These are phyloP conservation scores for Citrus australasica DNA, from an alignment of 345 rosid genomes.

Conservation along the genomic window DNA sequence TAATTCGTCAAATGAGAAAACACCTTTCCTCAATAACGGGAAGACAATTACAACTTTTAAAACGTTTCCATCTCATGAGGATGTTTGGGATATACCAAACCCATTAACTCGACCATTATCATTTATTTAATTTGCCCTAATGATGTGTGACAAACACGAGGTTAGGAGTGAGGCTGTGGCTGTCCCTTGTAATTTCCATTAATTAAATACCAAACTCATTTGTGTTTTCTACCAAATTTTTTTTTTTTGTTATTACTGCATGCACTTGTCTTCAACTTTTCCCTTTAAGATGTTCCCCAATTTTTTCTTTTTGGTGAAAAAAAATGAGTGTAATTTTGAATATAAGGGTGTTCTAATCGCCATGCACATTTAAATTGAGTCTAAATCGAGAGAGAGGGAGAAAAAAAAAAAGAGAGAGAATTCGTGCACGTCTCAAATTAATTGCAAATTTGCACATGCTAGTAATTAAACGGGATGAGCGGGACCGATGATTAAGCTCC, in stretches of 20 bases:
- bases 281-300: background rate
- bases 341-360: too few species aligned
- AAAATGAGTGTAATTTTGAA: too few species aligned
- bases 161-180: background rate
- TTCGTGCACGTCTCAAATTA: constrained; percentile 9
- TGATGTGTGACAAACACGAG: background rate
- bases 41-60: background rate
- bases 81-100: background rate
- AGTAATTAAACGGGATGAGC: background rate
- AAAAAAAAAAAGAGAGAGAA: background rate
- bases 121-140: background rate
- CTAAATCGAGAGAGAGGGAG: too few species aligned
- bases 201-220: background rate
- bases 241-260: background rate
- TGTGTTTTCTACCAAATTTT: background rate
- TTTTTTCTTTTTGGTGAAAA: background rate
- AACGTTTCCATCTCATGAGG: background rate
- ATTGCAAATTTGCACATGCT: background rate
- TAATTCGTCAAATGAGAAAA: background rate
- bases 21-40: constrained; percentile 2
- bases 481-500: background rate
- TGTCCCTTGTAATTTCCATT: background rate
- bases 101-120: background rate
- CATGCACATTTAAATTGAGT: too few species aligned
- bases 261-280: background rate